Evolutionary conservation across 2,329 filamentous ascomycete genomes (phyloP).

Genomic region (Pseudocercospora musae): DNA sequence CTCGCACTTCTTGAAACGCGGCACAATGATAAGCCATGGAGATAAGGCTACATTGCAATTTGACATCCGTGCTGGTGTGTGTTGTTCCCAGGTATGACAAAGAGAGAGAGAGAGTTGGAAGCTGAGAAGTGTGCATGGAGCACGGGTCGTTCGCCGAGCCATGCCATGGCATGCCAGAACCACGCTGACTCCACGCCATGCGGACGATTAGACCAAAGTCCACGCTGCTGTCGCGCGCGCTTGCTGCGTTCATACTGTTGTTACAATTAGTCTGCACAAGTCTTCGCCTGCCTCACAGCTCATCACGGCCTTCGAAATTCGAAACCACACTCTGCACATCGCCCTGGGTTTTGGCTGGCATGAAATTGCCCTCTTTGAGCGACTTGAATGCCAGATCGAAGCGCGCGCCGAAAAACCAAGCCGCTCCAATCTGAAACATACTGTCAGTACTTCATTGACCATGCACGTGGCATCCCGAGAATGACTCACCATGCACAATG

Average conservation of each 20-base stretch:
- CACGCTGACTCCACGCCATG: neutral
- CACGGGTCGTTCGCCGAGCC: neutral
- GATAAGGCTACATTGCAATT: constrained; percentile 87
- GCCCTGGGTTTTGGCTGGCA: constrained; percentile 18
- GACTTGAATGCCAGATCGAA: constrained; percentile 69
- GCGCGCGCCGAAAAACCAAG: constrained; percentile 76
- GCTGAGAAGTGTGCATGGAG: neutral
- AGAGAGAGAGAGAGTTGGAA: neutral
- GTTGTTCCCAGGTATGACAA: no score
- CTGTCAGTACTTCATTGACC: constrained; percentile 6
- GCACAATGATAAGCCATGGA: constrained; percentile 87
- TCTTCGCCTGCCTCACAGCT: constrained; percentile 22
- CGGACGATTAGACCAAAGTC: neutral
- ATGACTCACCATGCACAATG: constrained; percentile 71
- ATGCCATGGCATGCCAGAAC: neutral
- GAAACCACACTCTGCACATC: constrained; percentile 15
- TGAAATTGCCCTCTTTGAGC: constrained; percentile 46
- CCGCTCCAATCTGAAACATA: constrained; percentile 62
- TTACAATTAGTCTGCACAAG: constrained; percentile 12
- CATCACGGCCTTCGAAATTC: constrained; percentile 25
- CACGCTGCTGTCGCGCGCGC: neutral
- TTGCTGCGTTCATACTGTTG: constrained; percentile 2
- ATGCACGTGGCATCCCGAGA: neutral
- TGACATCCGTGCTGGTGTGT: constrained; percentile 87
- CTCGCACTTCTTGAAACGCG: constrained; percentile 88